Evolutionary conservation across 805 yeast species (phyloP).

Genomic region (Candida mattraensis): DNA sequence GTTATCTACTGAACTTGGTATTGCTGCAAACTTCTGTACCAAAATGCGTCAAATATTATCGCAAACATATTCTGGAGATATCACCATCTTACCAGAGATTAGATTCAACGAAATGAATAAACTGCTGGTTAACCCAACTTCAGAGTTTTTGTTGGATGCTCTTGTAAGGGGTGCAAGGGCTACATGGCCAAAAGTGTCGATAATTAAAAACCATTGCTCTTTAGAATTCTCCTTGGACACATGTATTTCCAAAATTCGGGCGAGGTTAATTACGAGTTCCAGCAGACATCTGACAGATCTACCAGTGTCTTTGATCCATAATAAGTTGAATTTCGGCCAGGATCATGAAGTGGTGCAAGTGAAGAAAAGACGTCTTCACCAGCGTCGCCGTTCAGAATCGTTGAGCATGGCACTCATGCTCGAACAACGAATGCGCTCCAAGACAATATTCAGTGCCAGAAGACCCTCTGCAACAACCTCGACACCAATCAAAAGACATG

Average conservation of each 20-base stretch:
- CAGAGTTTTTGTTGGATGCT: constrained; percentile 67
- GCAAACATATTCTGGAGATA: constrained; percentile 90
- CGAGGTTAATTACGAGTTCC: constrained; percentile 48
- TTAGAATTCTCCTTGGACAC: constrained; percentile 84
- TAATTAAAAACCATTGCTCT: constrained; percentile 86
- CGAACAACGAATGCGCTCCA: constrained; percentile 10
- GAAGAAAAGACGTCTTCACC: constrained; percentile 11
- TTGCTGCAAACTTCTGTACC: constrained; percentile 69
- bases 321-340: constrained; percentile 1
- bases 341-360: constrained; percentile 1
- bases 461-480: constrained; percentile 7
- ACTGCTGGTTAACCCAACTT: constrained; percentile 78
- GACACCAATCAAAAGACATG: constrained; percentile 6
- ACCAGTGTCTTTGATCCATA: constrained; percentile 18
- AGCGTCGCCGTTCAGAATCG: constrained; percentile 22
- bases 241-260: constrained; percentile 67
- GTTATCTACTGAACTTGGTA: constrained; percentile 71
- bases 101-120: constrained; percentile 56
- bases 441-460: constrained; percentile 8
- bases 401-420: constrained; percentile 8
- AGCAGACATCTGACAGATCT: constrained; percentile 13
- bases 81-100: constrained; percentile 85
- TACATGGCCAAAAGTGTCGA: constrained; percentile 88
- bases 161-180: constrained; percentile 84
- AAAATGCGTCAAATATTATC: constrained; percentile 74